Evolutionary conservation across 2,329 filamentous ascomycete genomes (phyloP).

Genomic region (Curvularia sp.): DNA sequence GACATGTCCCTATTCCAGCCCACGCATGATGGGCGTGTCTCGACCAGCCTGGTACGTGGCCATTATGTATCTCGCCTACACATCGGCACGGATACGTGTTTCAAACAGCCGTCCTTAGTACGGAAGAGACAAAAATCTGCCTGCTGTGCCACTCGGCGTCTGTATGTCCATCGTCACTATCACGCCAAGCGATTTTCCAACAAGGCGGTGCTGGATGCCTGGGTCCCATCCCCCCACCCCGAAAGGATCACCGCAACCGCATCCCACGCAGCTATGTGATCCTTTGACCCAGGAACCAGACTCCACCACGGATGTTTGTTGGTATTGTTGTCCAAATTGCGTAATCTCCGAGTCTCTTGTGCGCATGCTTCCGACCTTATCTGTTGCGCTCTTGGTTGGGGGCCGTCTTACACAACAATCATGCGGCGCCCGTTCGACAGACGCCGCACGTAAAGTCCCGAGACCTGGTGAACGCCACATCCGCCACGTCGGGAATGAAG

Average conservation of each 20-base stretch:
- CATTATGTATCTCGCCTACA: background rate
- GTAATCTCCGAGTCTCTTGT: background rate
- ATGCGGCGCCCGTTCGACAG: background rate
- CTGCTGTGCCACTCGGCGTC: background rate
- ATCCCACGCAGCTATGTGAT: background rate
- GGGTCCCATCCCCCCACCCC: background rate
- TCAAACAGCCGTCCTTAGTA: background rate
- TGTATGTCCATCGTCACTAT: background rate
- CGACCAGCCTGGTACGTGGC: background rate
- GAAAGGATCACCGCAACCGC: background rate
- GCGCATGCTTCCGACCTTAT: background rate
- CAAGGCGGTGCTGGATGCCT: background rate
- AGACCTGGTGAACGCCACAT: background rate
- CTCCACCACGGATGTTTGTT: background rate
- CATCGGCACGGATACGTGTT: background rate
- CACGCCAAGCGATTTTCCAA: background rate
- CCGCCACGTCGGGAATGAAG: background rate
- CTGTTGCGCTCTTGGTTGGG: background rate
- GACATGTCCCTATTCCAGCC: background rate
- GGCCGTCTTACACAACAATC: slow-evolving; percentile 1
- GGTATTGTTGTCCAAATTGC: background rate
- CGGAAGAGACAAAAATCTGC: background rate
- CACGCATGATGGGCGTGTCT: background rate
- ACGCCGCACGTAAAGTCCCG: background rate
- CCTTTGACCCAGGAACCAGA: background rate